Base-by-base conservation (phyloP, 257 asterid species). In the Petunia axillaris region DNA sequence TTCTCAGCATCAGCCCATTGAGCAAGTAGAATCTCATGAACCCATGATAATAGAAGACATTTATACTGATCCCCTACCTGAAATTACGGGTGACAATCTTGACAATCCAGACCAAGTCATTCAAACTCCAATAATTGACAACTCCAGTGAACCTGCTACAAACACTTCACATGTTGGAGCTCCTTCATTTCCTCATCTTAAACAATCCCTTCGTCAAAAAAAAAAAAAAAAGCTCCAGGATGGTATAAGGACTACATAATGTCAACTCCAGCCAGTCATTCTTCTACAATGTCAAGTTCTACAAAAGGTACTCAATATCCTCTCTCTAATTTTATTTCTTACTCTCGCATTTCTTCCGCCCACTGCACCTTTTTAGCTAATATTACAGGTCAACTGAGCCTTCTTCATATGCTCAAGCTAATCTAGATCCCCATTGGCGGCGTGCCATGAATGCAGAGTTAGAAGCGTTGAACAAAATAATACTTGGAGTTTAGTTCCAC, bases 261-360 rank as follows among this genome's bases (percentile, higher is more conserved):
- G 3, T 9, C 6, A 15, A 1, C 52, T 10, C 80, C 80, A 63
- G 82, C 5, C 40, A 80, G 1, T 48, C 54, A 48, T 6, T 64
- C 64, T 44, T 16, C 64, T 41, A 4, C 8, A 3, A 0, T 1
- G 5, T 15, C 37, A 13, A 35, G 76, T 71, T 9, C 25, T n/a
- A 14, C 10, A 13, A 4, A 1, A 48, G 41, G 82, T 67, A 80
- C 82, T 35, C 38, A 46, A 4, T 80, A 65, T 48, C 79, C 76
- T n/a, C 36, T 79, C 25, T 83, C 43, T 37, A 15, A 64, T 6
- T 80, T 54, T 39, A 25, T 83, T 15, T 77, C 76, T 1, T 77
- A 54, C 2, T 78, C 81, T 48, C 53, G 11, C 35, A 5, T 83
- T 4, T 79, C 60, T 48, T 14, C 5, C 3, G 0, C 75, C 36